Base-by-base conservation (phyloP, 306 rosid genomes). In the Alnus glutinosa region DNA sequence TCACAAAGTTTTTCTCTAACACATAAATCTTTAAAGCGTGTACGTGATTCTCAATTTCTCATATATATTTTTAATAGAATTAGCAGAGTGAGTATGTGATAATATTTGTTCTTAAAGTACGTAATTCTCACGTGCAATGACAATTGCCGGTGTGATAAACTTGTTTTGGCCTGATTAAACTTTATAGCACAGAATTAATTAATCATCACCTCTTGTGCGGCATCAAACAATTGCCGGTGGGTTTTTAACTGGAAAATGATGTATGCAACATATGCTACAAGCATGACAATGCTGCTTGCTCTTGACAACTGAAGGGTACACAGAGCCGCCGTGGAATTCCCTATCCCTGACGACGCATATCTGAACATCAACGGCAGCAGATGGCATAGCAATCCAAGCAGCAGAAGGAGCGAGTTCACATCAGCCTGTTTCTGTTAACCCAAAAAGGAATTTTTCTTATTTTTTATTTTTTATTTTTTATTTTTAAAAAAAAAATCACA, bases 191-290 rank as follows among this genome's bases (percentile, higher is more conserved):
- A 14, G 6, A 11, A 42, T 42, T 7, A 50, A 11, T 7, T 3
- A 77, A 75, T 75, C 79, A 75, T 75, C 79, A 94, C 94, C 93
- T 81, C 95, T 42, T 82, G 87, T 4, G 97, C 28, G 28, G 28
- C 84, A 59, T 92, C 97, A 64, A 91, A 92, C 70, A 92, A 32
- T 80, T 85, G 81, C n/a, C 96, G 86, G 63, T 94, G 98, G 37
- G 98, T 94, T 89, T 89, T 92, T 59, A 94, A 75, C 70, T 94
- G 98, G 89, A 94, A 94, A 83, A 92, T 76, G 69, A 94, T 78
- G 73, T 91, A 94, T 11, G 94, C 91, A 74, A 85, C 50, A 73
- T 94, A 94, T 12, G 95, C 98, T 1, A 89, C 37, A 71, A 94
- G 93, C 98, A 94, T 92, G 4, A 92, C 84, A 73, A 92, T 42